phyloP scores from a whole-genome alignment of 805 yeast genomes.

The Metschnikowia amazonensis region DNA sequence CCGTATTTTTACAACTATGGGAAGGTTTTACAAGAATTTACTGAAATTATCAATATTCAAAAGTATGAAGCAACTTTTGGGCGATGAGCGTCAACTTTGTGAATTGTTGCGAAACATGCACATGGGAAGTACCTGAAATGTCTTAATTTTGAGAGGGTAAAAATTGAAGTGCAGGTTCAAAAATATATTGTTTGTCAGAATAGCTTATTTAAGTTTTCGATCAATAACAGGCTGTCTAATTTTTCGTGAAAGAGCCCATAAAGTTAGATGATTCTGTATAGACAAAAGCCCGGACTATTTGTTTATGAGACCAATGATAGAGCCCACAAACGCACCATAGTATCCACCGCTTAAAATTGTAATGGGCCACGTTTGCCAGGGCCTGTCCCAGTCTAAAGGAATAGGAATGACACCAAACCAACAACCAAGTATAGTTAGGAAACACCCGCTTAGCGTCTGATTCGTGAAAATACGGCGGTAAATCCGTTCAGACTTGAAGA shows the following conservation, averaged over 20 bases:
- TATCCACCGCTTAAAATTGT: slow-evolving; percentile 80
- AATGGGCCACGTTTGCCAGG: slow-evolving; percentile 96
- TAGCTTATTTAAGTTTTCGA: too few relatives aligned
- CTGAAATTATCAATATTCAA: too few relatives aligned
- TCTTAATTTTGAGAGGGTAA: too few relatives aligned
- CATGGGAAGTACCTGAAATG: too few relatives aligned
- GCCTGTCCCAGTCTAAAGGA: slow-evolving; percentile 96
- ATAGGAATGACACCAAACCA: slow-evolving; percentile 95
- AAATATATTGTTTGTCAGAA: too few relatives aligned
- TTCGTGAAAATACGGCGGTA: slow-evolving; percentile 29
- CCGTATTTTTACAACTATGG: too few relatives aligned
- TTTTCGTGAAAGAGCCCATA: not conserved
- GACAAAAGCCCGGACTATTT: not conserved
- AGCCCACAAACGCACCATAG: slow-evolving; percentile 64
- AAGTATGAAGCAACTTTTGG: too few relatives aligned
- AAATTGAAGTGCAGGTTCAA: too few relatives aligned
- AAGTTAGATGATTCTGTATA: not conserved
- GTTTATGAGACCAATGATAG: slow-evolving; percentile 5
- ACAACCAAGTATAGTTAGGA: slow-evolving; percentile 53
- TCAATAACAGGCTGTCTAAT: too few relatives aligned
- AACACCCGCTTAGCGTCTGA: slow-evolving; percentile 25
- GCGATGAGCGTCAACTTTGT: too few relatives aligned
- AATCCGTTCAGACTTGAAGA: slow-evolving; percentile 23
- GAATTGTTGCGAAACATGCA: too few relatives aligned
- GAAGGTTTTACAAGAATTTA: too few relatives aligned